Base-by-base conservation (phyloP, 1,284 basidiomycete genomes). In the Ganoderma leucocontextum region DNA sequence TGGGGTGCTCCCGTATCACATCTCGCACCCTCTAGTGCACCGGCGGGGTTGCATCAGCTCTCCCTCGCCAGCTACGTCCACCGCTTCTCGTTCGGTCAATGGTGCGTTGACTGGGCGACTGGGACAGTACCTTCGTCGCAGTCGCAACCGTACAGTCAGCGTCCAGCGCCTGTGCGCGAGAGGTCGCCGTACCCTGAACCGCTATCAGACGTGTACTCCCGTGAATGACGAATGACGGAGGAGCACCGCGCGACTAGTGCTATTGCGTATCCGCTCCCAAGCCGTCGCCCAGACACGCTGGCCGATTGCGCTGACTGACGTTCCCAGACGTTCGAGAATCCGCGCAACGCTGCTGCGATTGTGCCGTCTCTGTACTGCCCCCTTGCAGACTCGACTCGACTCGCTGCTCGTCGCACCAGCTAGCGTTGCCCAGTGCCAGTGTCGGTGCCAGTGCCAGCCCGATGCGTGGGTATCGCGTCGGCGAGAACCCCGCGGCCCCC, bases 1-100 rank as follows among this genome's bases (percentile, higher is more conserved):
- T 68, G 67, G 67, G 67, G 67, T 68, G 35, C 41, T 22, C 25
- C 63, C 60, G 33, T 62, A 61, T 68, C 67, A 68, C 67, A 64
- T 64, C 67, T 68, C 67, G 67, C 67, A 68, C 13, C 58, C 58
- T 60, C 58, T 60, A 60, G 58, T 60, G 58, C 35, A 12, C 58
- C 13, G 36, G 2, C 55, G 55, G 55, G 55, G 35, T 12, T 52
- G 47, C 47, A 52, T 33, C 57, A 35, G 39, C 35, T 39, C 36
- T 41, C 39, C 35, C 55, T 38, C 55, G 55, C 55, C 35, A 35
- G 19, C n/a, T 38, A 19, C 22, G 47, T 13, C 47, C 47, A 52
- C 47, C 47, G 47, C 47, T 25, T 52, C 47, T 52, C 47, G 22
- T 22, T 52, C 22, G 22, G 47, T 13, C 47, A 25, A 22, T 52